Percentiles rank a stretch among this genome's conserved stretches.
phyloP scores from a whole-genome alignment of 805 yeast genomes.

The Candida vaughaniae region DNA sequence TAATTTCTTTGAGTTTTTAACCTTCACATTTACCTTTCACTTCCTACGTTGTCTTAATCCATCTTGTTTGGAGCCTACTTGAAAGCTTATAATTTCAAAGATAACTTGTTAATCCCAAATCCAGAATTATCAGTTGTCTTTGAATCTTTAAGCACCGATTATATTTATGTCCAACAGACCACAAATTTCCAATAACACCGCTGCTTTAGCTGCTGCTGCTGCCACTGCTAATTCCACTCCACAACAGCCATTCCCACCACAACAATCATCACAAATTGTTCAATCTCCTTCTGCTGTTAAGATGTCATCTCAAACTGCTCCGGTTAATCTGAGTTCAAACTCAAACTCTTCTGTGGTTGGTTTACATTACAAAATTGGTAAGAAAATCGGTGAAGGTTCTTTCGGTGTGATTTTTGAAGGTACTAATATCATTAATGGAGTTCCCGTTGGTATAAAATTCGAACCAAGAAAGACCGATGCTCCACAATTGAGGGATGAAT shows the following conservation, averaged over 20 bases:
- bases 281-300: conserved; percentile 4
- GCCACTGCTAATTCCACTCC: conserved; percentile 13
- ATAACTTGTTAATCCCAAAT: too few relatives aligned
- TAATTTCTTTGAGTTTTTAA: too few relatives aligned
- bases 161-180: conserved; percentile 15
- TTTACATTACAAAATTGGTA: conserved; percentile 93
- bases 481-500: conserved; percentile 95
- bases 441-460: conserved; percentile 94
- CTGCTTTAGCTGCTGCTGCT: conserved; percentile 18
- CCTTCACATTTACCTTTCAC: too few relatives aligned
- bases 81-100: too few relatives aligned
- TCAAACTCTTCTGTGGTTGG: conserved; percentile 65
- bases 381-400: conserved; percentile 97
- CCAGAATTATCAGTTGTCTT: too few relatives aligned
- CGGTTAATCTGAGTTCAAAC: conserved; percentile 9
- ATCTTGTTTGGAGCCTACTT: neutral
- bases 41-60: neutral
- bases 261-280: conserved; percentile 6
- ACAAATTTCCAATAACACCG: conserved; percentile 14
- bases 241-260: neutral
- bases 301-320: conserved; percentile 6
- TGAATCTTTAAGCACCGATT: neutral
- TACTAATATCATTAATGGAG: conserved; percentile 83
- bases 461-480: conserved; percentile 97
- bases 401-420: conserved; percentile 98